Base-by-base conservation (phyloP, 208 protist species). In the Tetramitus jugosus region DNA sequence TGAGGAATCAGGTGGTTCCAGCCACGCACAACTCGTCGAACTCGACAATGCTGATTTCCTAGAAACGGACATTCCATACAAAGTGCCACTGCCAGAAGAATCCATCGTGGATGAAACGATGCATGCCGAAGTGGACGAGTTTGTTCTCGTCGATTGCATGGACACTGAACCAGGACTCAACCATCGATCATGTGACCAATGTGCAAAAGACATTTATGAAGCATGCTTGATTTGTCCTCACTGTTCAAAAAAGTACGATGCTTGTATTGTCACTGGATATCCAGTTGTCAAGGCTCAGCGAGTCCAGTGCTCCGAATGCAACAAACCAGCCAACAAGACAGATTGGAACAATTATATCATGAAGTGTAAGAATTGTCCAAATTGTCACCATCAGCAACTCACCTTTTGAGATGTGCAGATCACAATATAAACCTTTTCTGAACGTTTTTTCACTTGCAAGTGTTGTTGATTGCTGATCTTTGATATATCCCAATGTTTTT, bases 11-110 rank as follows among this genome's bases (percentile, higher is more conserved):
- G 67, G 7, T 49, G 43, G n/a, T 26, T 35, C 39, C 65, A 6
- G 33, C 35, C n/a, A n/a, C n/a, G n/a, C n/a, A n/a, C n/a, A n/a
- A n/a, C n/a, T n/a, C n/a, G 65, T 40, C 17, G 83, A 82, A 56
- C 90, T 97, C 69, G 91, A 94, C 72, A 92, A 94, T 84, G 82
- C 81, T 7, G 92, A 95, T 83, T 96, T 97, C 82, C 84, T 86
- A 49, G 71, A 80, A 29, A 91, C 89, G 0, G 91, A 96, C 81
- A 91, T 96, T 65, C 93, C 92, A 3, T 88, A 85, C 75, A 84
- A 85, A 45, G 65, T 71, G 33, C 65, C 65, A 2, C 29, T 71
- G 4, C 65, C 65, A 49, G 65, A 49, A 10, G 8, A 8, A 49
- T 40, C 43, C 29, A 17, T 49, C 3, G 35, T 71, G 26, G 65